These are phyloP conservation scores for Colletotrichum tofieldiae DNA, from an alignment of 2,329 filamentous ascomycete genomes.

Conservation along the genomic window DNA sequence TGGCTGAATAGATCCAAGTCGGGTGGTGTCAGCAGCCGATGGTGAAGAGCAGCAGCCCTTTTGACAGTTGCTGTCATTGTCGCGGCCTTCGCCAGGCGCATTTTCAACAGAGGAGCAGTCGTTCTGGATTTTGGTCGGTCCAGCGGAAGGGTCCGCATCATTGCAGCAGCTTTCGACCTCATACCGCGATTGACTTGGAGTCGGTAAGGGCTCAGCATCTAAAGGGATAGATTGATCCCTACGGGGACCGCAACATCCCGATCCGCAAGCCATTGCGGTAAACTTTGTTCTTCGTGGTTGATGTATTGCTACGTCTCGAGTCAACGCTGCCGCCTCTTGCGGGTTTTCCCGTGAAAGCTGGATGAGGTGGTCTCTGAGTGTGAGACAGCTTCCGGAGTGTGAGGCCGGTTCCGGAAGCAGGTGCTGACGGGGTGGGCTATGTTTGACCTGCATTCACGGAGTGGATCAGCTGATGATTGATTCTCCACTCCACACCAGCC, in stretches of 20 bases:
- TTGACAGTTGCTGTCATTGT: background rate
- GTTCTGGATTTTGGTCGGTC: background rate
- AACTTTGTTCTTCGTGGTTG: background rate
- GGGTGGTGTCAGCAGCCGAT: background rate
- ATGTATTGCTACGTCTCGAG: background rate
- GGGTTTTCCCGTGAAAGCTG: background rate
- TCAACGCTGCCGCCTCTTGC: no score
- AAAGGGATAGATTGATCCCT: background rate
- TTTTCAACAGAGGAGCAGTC: background rate
- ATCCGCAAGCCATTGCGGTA: conserved; percentile 29
- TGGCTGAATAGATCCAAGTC: background rate
- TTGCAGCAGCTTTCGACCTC: background rate
- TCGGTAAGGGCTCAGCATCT: background rate
- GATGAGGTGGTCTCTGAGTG: background rate
- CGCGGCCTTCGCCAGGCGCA: no score
- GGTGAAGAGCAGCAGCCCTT: conserved; percentile 13
- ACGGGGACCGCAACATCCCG: conserved; percentile 21
- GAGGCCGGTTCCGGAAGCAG: background rate
- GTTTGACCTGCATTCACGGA: background rate
- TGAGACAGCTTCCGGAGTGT: background rate
- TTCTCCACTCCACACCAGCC: background rate
- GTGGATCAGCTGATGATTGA: background rate
- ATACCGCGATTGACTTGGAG: background rate
- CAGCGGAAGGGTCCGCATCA: background rate
- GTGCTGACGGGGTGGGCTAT: background rate